Conservation (phyloP, 2,329 filamentous ascomycete species). For the Diaporthe sp. region DNA sequence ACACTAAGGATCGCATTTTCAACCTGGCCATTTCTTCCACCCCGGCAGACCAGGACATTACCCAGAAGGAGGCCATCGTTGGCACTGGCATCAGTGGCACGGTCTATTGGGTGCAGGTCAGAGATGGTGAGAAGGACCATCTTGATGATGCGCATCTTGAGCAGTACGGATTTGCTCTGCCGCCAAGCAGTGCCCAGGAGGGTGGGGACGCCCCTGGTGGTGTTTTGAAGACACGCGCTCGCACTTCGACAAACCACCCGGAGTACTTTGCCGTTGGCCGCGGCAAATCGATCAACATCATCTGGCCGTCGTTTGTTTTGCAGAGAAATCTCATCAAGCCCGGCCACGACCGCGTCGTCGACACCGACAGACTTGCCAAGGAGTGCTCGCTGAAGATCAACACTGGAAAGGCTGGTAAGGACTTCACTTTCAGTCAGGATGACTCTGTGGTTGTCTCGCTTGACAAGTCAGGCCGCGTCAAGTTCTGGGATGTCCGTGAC, state of each 20-base stretch:
- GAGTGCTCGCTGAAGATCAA: constrained; percentile 94
- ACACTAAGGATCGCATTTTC: constrained; percentile 94
- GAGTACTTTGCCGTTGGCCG: constrained; percentile 96
- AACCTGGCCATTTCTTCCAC: constrained; percentile 88
- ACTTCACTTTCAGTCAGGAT: constrained; percentile 98
- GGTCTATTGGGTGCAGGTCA: constrained; percentile 94
- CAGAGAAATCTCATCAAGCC: constrained; percentile 75
- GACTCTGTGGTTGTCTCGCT: constrained; percentile 94
- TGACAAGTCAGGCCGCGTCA: constrained; percentile 95
- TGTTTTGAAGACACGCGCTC: constrained; percentile 94
- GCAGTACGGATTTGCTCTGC: constrained; percentile 88
- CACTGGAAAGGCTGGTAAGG: constrained; percentile 97
- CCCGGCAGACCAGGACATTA: constrained; percentile 65
- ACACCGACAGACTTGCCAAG: constrained; percentile 88
- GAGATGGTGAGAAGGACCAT: constrained; percentile 82
- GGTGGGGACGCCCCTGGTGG: constrained; percentile 88
- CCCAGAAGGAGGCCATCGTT: constrained; percentile 84
- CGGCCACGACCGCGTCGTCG: constrained; percentile 78
- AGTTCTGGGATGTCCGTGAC: constrained; percentile 97
- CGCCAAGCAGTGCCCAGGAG: constrained; percentile 86
- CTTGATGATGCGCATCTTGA: constrained; percentile 85
- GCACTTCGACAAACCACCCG: constrained; percentile 88
- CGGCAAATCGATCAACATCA: constrained; percentile 94
- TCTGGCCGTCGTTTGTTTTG: constrained; percentile 77
- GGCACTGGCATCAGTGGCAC: constrained; percentile 95